A percentile compares a stretch with the other conserved stretches of the same genome.
phyloP scores from a whole-genome alignment of 202 grass and related monocot species.

The Zoysia matrella region DNA sequence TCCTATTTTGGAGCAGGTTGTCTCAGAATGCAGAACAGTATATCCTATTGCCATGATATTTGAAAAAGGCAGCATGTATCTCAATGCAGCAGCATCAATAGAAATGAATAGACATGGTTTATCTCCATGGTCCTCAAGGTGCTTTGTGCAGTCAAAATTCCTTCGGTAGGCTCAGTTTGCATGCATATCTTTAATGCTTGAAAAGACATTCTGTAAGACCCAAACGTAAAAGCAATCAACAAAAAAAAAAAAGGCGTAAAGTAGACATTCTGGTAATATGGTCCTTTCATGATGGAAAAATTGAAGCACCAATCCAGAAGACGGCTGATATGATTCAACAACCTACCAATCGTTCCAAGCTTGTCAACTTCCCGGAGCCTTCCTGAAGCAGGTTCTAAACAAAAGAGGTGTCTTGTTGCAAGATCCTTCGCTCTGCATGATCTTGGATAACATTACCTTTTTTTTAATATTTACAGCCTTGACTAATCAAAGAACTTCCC shows the following conservation, averaged over 20 bases:
- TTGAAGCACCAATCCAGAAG: neutral
- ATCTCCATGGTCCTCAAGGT: too few species aligned
- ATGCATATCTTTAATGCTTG: neutral
- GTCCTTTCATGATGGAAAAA: slow-evolving; percentile 42
- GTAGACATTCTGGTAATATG: slow-evolving; percentile 21
- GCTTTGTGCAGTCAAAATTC: too few species aligned
- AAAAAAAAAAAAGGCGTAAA: slow-evolving; percentile 19
- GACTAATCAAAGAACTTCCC: slow-evolving; percentile 11
- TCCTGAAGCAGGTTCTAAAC: slow-evolving; percentile 9
- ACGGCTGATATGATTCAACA: neutral
- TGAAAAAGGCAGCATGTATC: too few species aligned
- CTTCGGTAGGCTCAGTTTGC: neutral
- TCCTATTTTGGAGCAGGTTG: too few species aligned
- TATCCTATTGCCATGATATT: too few species aligned
- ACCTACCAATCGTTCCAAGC: slow-evolving; percentile 27
- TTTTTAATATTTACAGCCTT: slow-evolving; percentile 19
- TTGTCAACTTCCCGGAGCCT: slow-evolving; percentile 42
- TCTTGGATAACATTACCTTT: slow-evolving; percentile 3
- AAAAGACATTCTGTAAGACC: neutral
- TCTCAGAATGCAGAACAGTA: too few species aligned
- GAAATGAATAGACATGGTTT: too few species aligned
- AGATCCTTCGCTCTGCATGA: neutral
- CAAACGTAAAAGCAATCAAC: neutral
- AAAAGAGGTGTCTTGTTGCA: slow-evolving; percentile 21
- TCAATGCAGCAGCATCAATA: too few species aligned